A percentile compares a stretch with the other conserved stretches of the same genome.
Evolutionary conservation across 495 filamentous ascomycete species (phyloP).

Genomic region (Podospora pseudocomata): DNA sequence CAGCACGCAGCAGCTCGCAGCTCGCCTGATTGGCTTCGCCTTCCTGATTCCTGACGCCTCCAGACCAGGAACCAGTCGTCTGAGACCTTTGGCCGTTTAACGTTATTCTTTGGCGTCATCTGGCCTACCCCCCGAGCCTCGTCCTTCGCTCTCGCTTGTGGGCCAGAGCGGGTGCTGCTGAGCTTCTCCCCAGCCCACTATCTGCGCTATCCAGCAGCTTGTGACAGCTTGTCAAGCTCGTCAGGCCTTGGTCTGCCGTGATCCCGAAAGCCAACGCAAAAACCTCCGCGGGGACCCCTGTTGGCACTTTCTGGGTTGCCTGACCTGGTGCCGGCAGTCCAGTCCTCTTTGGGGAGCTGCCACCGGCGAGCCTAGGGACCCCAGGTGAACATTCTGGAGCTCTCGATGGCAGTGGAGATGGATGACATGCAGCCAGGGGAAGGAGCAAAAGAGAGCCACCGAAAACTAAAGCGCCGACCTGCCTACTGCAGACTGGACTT

Average conservation of each 20-base stretch:
- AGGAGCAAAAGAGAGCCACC: background rate
- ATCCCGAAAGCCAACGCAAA: slow-evolving; percentile 11
- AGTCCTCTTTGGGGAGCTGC: slow-evolving; percentile 15
- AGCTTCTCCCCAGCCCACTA: background rate
- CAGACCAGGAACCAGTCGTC: background rate
- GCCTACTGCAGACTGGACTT: slow-evolving; percentile 8
- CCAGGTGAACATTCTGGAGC: slow-evolving; percentile 11
- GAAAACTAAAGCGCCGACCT: background rate
- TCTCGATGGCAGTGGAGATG: slow-evolving; percentile 1
- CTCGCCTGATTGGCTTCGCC: slow-evolving; percentile 1
- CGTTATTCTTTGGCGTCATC: slow-evolving; percentile 1
- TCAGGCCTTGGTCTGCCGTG: slow-evolving; percentile 18
- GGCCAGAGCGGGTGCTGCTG: background rate
- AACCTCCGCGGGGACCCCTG: slow-evolving; percentile 4
- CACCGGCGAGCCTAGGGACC: background rate
- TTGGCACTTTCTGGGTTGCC: background rate
- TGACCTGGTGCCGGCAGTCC: slow-evolving; percentile 7
- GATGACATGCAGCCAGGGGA: slow-evolving; percentile 1
- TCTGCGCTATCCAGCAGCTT: background rate
- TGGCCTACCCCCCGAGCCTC: background rate
- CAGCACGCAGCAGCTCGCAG: background rate
- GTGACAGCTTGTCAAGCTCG: slow-evolving; percentile 2
- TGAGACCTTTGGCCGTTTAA: background rate
- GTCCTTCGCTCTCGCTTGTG: background rate
- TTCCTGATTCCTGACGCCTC: background rate